Conservation (phyloP, 345 rosid species). For the Gynandropsis gynandra region DNA sequence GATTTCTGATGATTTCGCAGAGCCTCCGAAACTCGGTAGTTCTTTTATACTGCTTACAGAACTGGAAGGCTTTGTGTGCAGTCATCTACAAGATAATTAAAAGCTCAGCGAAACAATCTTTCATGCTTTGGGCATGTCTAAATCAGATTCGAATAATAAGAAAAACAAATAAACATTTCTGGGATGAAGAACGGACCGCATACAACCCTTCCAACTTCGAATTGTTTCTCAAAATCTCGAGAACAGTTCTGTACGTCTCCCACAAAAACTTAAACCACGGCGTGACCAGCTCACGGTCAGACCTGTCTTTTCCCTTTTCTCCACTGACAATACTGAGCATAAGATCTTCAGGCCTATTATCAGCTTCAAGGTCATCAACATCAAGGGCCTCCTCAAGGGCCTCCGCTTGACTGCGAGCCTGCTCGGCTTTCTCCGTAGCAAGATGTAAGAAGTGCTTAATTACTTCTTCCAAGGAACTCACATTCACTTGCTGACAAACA, state of each 20-base stretch:
- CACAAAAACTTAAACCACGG: constrained; percentile 99
- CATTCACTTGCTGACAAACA: constrained; percentile 95
- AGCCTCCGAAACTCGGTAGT: constrained; percentile 93
- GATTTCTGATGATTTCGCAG: constrained; percentile 95
- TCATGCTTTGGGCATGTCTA: not conserved
- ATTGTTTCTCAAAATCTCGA: constrained; percentile 88
- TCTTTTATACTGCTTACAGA: constrained; percentile 92
- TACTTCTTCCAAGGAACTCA: constrained; percentile 92
- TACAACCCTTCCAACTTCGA: constrained; percentile 95
- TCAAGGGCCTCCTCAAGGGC: constrained; percentile 98
- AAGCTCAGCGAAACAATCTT: not conserved
- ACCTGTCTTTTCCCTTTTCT: constrained; percentile 98
- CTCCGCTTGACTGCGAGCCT: constrained; percentile 86
- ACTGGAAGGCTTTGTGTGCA: constrained; percentile 93
- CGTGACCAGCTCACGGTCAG: constrained; percentile 93
- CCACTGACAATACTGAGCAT: constrained; percentile 99
- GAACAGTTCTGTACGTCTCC: constrained; percentile 99
- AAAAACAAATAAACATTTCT: constrained; percentile 5
- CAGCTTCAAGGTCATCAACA: constrained; percentile 99
- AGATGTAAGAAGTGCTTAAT: constrained; percentile 94
- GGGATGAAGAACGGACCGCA: constrained; percentile 53
- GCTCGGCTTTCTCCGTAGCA: constrained; percentile 94
- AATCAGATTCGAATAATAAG: constrained; percentile 4
- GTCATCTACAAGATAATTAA: constrained; percentile 62
- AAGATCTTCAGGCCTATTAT: constrained; percentile 89